These are phyloP conservation scores for Pythium brachiatum DNA, from an alignment of 352 stramenopile species.

Conservation along the genomic window DNA sequence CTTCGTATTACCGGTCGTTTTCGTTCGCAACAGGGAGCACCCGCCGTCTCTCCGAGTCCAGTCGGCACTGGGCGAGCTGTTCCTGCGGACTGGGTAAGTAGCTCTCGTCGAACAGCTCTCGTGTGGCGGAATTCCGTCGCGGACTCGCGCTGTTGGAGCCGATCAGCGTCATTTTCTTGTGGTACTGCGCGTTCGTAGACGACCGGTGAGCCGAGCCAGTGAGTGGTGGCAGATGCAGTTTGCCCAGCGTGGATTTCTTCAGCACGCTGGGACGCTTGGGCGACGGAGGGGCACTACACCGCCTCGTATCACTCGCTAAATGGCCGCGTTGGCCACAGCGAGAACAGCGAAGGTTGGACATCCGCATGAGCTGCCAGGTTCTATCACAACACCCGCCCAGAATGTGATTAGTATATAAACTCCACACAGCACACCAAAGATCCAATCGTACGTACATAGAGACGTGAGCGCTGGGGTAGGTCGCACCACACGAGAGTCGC, in stretches of 20 bases:
- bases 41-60: conserved; percentile 10
- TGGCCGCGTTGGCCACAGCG: conserved; percentile 58
- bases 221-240: conserved; percentile 5
- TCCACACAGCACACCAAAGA: too few relatives aligned
- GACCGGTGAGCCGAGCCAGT: not conserved
- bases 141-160: conserved; percentile 5
- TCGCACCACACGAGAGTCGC: conserved; percentile 61
- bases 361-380: conserved; percentile 76
- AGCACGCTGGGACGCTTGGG: conserved; percentile 9
- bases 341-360: conserved; percentile 61
- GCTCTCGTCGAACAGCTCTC: conserved; percentile 58
- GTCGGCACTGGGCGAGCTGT: conserved; percentile 43
- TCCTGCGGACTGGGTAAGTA: conserved; percentile 58
- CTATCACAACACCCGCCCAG: conserved; percentile 30
- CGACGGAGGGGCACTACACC: conserved; percentile 34
- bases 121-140: conserved; percentile 25
- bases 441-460: conserved; percentile 45
- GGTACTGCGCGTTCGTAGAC: not conserved
- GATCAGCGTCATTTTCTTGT: conserved; percentile 19
- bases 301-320: conserved; percentile 41
- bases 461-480: conserved; percentile 67
- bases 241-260: conserved; percentile 5
- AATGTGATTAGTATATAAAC: too few relatives aligned
- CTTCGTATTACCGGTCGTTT: not conserved
- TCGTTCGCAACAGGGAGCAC: not conserved